A percentile compares a stretch with the other conserved stretches of the same genome.
Conservation (phyloP, 257 asterid genomes). For the Solanum dulcamara region DNA sequence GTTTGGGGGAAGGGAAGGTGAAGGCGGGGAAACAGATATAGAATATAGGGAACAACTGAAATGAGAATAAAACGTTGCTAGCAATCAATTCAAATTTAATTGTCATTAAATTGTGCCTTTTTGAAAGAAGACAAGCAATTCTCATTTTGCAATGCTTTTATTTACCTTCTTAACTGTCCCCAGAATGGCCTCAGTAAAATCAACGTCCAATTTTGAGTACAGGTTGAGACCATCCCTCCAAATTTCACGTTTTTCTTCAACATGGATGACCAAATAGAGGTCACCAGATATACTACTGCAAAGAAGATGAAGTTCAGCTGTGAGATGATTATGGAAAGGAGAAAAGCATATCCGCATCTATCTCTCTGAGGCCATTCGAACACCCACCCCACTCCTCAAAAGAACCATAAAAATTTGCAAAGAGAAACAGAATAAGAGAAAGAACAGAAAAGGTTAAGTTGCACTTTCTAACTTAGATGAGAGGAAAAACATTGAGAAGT, state of each 20-base stretch:
- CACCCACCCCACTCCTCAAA: background rate
- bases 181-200: conserved; percentile 83
- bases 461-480: background rate
- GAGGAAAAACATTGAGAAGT: background rate
- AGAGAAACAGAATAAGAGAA: background rate
- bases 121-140: background rate
- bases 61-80: background rate
- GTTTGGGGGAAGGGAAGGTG: background rate
- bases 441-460: background rate
- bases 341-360: background rate
- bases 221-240: conserved; percentile 76
- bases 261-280: conserved; percentile 62
- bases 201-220: conserved; percentile 63
- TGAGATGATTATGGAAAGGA: background rate
- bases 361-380: background rate
- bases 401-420: background rate
- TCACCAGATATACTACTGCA: conserved; percentile 78
- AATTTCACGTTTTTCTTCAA: conserved; percentile 60
- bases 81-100: background rate
- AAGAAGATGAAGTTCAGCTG: background rate
- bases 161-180: conserved; percentile 76
- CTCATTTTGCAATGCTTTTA: background rate
- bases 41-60: background rate
- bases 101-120: background rate
- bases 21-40: background rate